phyloP scores from a whole-genome alignment of 2,329 filamentous ascomycete genomes.

The Fusarium bulbicola region DNA sequence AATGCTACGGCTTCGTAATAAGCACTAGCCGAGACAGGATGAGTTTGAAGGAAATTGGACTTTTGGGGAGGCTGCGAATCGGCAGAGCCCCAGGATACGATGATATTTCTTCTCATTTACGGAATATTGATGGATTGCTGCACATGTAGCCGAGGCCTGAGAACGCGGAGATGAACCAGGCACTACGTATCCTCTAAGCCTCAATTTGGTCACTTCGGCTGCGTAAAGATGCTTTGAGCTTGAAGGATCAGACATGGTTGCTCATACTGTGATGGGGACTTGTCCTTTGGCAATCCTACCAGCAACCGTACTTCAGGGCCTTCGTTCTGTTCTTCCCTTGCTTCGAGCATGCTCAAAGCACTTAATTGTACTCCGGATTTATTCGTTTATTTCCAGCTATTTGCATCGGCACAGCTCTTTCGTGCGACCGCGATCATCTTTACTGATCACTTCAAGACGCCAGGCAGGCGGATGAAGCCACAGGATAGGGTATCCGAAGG shows the following conservation, averaged over 20 bases:
- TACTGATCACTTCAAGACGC: background rate
- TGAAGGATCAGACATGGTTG: background rate
- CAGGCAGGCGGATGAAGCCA: background rate
- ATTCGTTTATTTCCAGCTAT: background rate
- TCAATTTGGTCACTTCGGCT: background rate
- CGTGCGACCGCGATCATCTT: background rate
- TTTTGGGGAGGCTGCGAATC: background rate
- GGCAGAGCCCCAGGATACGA: conserved; percentile 7
- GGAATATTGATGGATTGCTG: background rate
- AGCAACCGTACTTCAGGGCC: background rate
- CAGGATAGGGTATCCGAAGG: background rate
- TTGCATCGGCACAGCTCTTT: background rate
- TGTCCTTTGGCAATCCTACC: background rate
- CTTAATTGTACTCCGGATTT: background rate
- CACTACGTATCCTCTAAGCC: background rate
- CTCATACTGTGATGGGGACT: background rate
- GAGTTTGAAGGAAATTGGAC: conserved; percentile 11
- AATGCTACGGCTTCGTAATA: background rate
- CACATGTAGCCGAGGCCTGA: background rate
- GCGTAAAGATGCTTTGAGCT: background rate
- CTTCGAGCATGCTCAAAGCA: too few species aligned
- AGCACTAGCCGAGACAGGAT: conserved; percentile 18
- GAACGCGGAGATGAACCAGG: background rate
- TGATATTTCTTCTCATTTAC: background rate
- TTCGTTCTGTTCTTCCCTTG: background rate